Conservation (phyloP, 495 filamentous ascomycete species). For the Aspergillus nanangensis region DNA sequence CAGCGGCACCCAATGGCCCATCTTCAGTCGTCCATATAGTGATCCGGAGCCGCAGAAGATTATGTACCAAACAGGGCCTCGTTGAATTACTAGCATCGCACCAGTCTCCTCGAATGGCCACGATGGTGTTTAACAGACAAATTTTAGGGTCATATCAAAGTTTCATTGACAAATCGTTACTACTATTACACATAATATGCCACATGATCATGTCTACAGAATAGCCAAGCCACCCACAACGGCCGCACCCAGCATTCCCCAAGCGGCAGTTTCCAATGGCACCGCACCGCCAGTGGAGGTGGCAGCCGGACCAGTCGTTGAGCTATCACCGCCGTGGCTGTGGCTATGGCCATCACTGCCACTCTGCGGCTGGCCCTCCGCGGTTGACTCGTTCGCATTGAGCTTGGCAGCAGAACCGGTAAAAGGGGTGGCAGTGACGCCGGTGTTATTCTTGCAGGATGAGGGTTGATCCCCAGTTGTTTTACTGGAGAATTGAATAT, state of each 20-base stretch:
- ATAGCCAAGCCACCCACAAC: conserved; percentile 26
- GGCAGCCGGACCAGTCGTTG: conserved; percentile 12
- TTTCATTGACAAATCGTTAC: too few species aligned
- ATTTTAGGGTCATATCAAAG: too few species aligned
- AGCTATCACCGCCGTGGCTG: not conserved
- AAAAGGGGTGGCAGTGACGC: conserved; percentile 31
- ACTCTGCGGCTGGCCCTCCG: conserved; percentile 22
- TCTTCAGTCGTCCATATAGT: too few species aligned
- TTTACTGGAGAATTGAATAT: conserved; percentile 50
- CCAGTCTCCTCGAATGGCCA: too few species aligned
- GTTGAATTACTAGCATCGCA: too few species aligned
- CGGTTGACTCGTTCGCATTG: conserved; percentile 34
- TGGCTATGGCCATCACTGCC: conserved; percentile 5
- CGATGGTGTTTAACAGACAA: too few species aligned
- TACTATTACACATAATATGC: too few species aligned
- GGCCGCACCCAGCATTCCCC: conserved; percentile 28
- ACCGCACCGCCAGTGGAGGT: conserved; percentile 23
- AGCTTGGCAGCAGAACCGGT: conserved; percentile 26
- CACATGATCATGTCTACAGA: too few species aligned
- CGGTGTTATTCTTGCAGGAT: conserved; percentile 50
- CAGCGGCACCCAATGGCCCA: too few species aligned
- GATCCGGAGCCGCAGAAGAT: too few species aligned
- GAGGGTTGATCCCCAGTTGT: conserved; percentile 25
- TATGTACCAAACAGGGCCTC: too few species aligned
- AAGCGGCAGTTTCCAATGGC: conserved; percentile 28